phyloP scores from a whole-genome alignment of 139 green algal species.

The Coelastrella sp. region DNA sequence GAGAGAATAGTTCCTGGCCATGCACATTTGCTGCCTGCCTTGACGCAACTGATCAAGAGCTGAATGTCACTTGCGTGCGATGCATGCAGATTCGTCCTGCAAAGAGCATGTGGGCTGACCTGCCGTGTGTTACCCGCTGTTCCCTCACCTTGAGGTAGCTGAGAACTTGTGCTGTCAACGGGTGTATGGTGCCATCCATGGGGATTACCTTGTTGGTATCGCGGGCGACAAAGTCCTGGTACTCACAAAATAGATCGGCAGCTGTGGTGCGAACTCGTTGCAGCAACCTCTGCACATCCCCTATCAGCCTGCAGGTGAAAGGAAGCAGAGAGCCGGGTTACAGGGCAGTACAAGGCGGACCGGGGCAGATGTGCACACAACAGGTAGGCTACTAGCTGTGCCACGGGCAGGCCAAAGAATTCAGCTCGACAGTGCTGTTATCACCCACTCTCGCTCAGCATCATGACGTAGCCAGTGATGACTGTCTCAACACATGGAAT shows the following conservation, averaged over 20 bases:
- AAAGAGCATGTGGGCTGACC: not conserved
- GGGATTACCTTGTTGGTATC: conserved; percentile 57
- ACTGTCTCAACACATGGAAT: no score
- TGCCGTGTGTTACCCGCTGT: not conserved
- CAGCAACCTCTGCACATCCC: conserved; percentile 37
- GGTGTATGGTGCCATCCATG: conserved; percentile 79
- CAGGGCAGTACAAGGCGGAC: not conserved
- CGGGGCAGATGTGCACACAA: no score
- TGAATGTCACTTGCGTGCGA: no score
- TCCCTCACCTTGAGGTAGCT: conserved; percentile 67
- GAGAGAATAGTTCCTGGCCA: no score
- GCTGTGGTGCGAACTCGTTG: conserved; percentile 33
- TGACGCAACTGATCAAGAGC: no score
- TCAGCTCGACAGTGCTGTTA: no score
- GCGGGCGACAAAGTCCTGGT: conserved; percentile 54
- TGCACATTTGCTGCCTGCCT: no score
- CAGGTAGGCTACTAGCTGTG: not conserved
- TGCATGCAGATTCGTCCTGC: not conserved
- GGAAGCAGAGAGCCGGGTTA: not conserved
- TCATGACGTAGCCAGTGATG: not conserved
- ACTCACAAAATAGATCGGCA: conserved; percentile 57
- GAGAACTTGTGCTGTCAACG: conserved; percentile 68
- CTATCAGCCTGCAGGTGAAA: not conserved
- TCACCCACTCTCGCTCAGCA: not conserved
- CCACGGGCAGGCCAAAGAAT: not conserved